Evolutionary conservation across 495 filamentous ascomycete species (phyloP).

Genomic region (Articulospora tetracladia): DNA sequence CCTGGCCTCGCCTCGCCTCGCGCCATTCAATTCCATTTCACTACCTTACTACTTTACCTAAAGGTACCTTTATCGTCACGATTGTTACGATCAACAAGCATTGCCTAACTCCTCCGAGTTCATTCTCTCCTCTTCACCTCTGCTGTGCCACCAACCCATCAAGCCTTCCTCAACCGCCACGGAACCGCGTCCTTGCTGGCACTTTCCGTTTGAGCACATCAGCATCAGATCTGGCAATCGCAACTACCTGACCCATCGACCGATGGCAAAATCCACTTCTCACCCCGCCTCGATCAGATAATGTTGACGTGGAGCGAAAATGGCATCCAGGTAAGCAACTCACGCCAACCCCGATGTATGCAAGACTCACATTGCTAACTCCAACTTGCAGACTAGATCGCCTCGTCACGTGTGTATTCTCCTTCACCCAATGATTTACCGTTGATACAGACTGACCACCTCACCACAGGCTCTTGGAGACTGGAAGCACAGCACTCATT

Average conservation of each 20-base stretch:
- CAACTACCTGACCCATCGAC: background rate
- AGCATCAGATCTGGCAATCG: constrained; percentile 3
- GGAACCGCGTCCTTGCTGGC: background rate
- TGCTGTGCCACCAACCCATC: too few relatives aligned
- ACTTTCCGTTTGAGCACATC: background rate
- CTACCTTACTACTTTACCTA: too few relatives aligned
- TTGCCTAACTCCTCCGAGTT: too few relatives aligned
- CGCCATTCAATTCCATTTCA: too few relatives aligned
- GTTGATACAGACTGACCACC: constrained; percentile 4
- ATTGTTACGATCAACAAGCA: too few relatives aligned
- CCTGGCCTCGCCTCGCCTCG: too few relatives aligned
- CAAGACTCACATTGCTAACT: constrained; percentile 19
- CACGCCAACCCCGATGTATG: background rate
- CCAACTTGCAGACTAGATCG: constrained; percentile 67
- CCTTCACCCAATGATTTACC: constrained; percentile 8
- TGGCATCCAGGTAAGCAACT: constrained; percentile 50
- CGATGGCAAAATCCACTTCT: background rate
- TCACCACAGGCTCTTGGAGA: constrained; percentile 76
- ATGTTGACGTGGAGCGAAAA: constrained; percentile 29
- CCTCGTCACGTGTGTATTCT: constrained; percentile 79
- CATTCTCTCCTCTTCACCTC: too few relatives aligned
- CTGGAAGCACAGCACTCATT: constrained; percentile 89
- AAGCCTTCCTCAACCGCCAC: too few relatives aligned
- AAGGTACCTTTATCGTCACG: too few relatives aligned
- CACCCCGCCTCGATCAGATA: constrained; percentile 11